Evolutionary conservation across 2,329 filamentous ascomycete species (phyloP).

Genomic region (Neofusicoccum ribis): DNA sequence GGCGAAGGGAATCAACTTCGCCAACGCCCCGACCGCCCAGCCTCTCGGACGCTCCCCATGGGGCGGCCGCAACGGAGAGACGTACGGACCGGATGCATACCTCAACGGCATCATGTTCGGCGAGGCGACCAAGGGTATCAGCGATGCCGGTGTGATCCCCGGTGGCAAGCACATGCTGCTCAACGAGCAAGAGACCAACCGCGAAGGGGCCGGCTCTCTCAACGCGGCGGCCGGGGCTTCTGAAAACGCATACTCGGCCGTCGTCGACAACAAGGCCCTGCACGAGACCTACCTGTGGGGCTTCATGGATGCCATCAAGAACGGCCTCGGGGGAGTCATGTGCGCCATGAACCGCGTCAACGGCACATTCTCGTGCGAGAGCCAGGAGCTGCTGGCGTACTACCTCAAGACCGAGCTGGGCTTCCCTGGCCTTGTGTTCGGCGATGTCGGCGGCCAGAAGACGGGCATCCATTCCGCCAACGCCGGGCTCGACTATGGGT

Average conservation of each 20-base stretch:
- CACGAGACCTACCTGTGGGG: conserved; percentile 80
- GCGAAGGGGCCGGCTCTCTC: conserved; percentile 35
- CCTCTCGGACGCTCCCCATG: conserved; percentile 1
- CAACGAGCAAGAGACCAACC: conserved; percentile 56
- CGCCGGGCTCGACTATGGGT: conserved; percentile 27
- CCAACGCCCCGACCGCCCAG: background rate
- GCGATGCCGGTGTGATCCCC: conserved; percentile 63
- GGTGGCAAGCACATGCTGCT: conserved; percentile 61
- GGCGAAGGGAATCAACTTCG: background rate
- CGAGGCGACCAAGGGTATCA: background rate
- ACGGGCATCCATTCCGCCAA: conserved; percentile 29
- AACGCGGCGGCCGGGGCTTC: background rate
- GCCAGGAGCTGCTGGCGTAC: conserved; percentile 47
- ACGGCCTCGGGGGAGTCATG: conserved; percentile 75
- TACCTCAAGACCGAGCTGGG: conserved; percentile 52
- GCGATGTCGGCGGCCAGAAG: conserved; percentile 29
- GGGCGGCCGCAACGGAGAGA: conserved; percentile 1
- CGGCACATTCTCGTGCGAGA: conserved; percentile 46
- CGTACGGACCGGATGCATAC: background rate
- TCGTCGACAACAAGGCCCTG: conserved; percentile 69
- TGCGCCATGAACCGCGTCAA: conserved; percentile 63
- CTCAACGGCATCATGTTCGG: conserved; percentile 4
- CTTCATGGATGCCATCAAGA: conserved; percentile 70
- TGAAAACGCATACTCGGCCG: conserved; percentile 61
- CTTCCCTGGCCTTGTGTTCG: conserved; percentile 31